phyloP scores from a whole-genome alignment of 495 filamentous ascomycete species.

The Neurospora africana region DNA sequence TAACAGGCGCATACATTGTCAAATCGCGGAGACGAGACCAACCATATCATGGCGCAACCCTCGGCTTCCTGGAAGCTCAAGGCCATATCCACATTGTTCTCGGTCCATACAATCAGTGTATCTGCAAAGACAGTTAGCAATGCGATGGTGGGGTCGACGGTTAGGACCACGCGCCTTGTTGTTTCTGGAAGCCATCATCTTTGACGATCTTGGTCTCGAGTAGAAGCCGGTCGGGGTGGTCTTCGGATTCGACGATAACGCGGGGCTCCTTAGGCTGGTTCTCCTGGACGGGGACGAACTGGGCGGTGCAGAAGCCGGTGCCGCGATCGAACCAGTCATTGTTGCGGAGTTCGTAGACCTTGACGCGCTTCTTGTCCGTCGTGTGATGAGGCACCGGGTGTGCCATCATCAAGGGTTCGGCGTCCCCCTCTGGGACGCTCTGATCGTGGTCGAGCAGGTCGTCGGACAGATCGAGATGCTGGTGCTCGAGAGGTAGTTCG shows the following conservation, averaged over 20 bases:
- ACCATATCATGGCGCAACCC: slow-evolving; percentile 90
- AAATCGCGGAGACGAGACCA: slow-evolving; percentile 15
- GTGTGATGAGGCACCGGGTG: slow-evolving; percentile 71
- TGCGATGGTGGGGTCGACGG: background rate
- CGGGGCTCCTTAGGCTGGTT: slow-evolving; percentile 57
- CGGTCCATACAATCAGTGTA: slow-evolving; percentile 97
- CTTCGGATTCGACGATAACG: slow-evolving; percentile 88
- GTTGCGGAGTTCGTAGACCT: slow-evolving; percentile 95
- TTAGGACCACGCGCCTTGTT: slow-evolving; percentile 60
- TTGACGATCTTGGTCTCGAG: slow-evolving; percentile 85
- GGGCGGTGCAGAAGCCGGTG: slow-evolving; percentile 86
- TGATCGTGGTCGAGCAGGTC: slow-evolving; percentile 26
- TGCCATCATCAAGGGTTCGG: slow-evolving; percentile 63
- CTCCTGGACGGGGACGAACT: slow-evolving; percentile 51
- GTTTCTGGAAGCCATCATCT: slow-evolving; percentile 96
- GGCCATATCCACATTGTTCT: slow-evolving; percentile 90
- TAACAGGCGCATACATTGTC: slow-evolving; percentile 1
- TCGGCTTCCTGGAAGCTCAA: slow-evolving; percentile 97
- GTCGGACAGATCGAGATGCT: slow-evolving; percentile 33
- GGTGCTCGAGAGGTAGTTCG: slow-evolving; percentile 34
- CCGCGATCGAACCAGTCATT: slow-evolving; percentile 99
- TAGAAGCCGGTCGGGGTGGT: slow-evolving; percentile 69
- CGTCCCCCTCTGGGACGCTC: slow-evolving; percentile 26
- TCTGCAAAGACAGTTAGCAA: slow-evolving; percentile 44
- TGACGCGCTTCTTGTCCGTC: slow-evolving; percentile 91